Base-by-base conservation (phyloP, 2,329 filamentous ascomycete genomes). In the Penicillium expansum region DNA sequence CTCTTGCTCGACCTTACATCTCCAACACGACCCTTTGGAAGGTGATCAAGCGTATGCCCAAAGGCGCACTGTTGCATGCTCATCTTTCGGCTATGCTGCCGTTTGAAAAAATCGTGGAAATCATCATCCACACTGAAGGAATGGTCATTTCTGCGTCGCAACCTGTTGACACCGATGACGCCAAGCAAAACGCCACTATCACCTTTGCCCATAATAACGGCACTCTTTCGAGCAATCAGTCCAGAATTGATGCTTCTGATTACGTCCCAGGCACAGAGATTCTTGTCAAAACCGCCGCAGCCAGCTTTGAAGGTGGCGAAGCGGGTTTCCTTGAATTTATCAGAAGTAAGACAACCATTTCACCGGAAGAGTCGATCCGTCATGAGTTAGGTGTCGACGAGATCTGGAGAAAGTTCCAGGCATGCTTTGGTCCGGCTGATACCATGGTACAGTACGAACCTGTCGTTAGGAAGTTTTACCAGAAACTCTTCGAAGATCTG, bases 71-170 rank as follows among this genome's bases (percentile, higher is more conserved):
- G 11, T 37, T 63, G 59, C 92, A 96, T 75, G 90, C 90, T 37
- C 92, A 97, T 74, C 77, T 94, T 69, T 89, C 93, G 71, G 91
- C 92, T 65, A 94, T 94, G 86, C 87, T 95, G 48, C 89, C 95
- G 69, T 86, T 91, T 62, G 88, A 90, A 8, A 49, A 49, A n/a
- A 29, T 49, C 7, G 9, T 49, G 22, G 16, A 38, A 27, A 49
- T 38, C 13, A 49, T 49, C 10, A 39, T 39, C 20, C 14, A 39
- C 2, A 49, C 47, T 13, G 47, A 49, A 39, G 47, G 47, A 7
- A 49, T 49, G 47, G 47, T 29, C 6, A 38, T 49, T 27, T 49
- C 47, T 4, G 35, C 22, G 4, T 29, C 33, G 2, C 47, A 49
- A 24, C 35, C 47, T 30, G 8, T 49, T 18, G 35, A 49, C 22